Conservation (phyloP, 2,329 filamentous ascomycete species). For the Alternaria metachromatica region DNA sequence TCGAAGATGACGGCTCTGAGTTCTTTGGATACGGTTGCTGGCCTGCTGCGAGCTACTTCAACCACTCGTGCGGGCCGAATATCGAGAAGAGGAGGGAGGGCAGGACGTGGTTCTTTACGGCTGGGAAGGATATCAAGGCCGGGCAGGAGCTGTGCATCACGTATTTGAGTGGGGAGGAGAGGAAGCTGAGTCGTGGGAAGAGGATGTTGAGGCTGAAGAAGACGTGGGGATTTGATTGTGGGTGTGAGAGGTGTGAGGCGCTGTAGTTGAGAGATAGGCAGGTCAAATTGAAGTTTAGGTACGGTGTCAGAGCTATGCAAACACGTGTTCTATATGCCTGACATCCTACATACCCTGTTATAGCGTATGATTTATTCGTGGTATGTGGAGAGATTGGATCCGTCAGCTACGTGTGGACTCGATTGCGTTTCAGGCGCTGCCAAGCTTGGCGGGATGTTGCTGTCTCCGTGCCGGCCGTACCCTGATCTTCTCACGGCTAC, state of each 20-base stretch:
- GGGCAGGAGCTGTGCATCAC: constrained; percentile 57
- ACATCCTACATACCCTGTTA: neutral
- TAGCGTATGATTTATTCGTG: neutral
- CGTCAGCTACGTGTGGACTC: neutral
- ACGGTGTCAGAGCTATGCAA: neutral
- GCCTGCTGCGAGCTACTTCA: constrained; percentile 57
- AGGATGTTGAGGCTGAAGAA: constrained; percentile 48
- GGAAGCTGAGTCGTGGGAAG: constrained; percentile 44
- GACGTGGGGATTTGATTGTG: constrained; percentile 57
- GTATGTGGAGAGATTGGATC: neutral
- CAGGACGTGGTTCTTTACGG: constrained; percentile 51
- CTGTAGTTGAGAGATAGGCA: constrained; percentile 1
- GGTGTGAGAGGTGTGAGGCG: constrained; percentile 49
- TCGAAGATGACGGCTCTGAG: constrained; percentile 55
- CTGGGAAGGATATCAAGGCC: constrained; percentile 41
- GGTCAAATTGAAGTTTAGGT: neutral
- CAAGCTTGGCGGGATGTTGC: neutral
- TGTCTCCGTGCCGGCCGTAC: neutral
- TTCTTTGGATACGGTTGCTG: constrained; percentile 59
- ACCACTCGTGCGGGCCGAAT: constrained; percentile 56
- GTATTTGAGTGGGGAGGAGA: constrained; percentile 58
- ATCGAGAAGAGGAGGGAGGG: constrained; percentile 52
- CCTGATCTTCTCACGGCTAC: neutral
- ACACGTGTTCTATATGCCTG: neutral
- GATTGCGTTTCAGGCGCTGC: neutral